Evolutionary conservation across 176 grass and related monocot species (phyloP).

Genomic region (Carex myosuroides): DNA sequence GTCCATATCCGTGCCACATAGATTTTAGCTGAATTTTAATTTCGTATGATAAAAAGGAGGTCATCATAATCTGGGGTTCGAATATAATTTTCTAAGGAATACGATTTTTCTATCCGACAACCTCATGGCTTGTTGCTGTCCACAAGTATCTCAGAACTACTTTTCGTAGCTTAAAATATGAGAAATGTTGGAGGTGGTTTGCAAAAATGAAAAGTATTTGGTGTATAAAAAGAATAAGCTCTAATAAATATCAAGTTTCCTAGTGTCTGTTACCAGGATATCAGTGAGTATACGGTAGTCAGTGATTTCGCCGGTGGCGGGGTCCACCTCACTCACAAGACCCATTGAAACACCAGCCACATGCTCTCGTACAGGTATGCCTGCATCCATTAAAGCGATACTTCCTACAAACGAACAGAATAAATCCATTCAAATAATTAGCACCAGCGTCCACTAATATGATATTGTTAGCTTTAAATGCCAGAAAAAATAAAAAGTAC

Average conservation of each 20-base stretch:
- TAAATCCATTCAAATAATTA: constrained; percentile 13
- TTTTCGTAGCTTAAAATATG: background rate
- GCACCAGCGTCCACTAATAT: background rate
- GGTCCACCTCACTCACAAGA: constrained; percentile 72
- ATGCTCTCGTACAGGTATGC: constrained; percentile 98
- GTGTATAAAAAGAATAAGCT: background rate
- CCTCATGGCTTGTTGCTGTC: background rate
- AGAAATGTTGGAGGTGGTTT: background rate
- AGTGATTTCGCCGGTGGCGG: constrained; percentile 55
- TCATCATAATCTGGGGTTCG: background rate
- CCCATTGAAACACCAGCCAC: constrained; percentile 98
- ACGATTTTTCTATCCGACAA: background rate
- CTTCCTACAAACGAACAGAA: constrained; percentile 41
- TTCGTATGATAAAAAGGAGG: background rate
- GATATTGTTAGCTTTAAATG: background rate
- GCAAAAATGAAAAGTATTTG: background rate
- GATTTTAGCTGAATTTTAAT: background rate
- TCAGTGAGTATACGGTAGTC: constrained; percentile 89
- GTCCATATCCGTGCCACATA: too few species aligned
- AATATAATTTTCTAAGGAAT: background rate
- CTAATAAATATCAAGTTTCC: background rate
- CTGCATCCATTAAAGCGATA: constrained; percentile 97
- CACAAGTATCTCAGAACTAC: background rate
- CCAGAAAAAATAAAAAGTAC: background rate
- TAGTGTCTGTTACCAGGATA: constrained; percentile 59